phyloP scores from a whole-genome alignment of 1,284 basidiomycete genomes.

The Rhodofomes roseus region DNA sequence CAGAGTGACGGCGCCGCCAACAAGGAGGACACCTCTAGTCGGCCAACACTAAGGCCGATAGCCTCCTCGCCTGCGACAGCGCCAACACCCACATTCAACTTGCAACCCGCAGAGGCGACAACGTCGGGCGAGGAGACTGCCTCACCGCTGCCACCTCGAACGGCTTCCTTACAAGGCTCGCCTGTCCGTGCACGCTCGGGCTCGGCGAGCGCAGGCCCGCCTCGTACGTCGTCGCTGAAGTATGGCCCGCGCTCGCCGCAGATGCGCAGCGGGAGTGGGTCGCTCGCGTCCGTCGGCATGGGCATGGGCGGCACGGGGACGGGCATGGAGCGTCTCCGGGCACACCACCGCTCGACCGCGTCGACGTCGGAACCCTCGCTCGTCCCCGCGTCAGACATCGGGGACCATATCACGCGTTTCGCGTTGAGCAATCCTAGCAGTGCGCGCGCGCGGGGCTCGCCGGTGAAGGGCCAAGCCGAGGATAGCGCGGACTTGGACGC shows the following conservation, averaged over 20 bases:
- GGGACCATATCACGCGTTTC: conserved; percentile 1
- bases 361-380: conserved; percentile 78
- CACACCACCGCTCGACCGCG: conserved; percentile 63
- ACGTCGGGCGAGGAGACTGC: conserved; percentile 15
- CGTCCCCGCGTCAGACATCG: conserved; percentile 42
- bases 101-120: conserved; percentile 23
- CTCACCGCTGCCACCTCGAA: conserved; percentile 42
- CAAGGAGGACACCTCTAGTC: conserved; percentile 8
- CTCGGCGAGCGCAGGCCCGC: conserved; percentile 23
- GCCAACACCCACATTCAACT: conserved; percentile 23
- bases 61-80: conserved; percentile 19
- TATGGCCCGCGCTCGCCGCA: conserved; percentile 35
- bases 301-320: conserved; percentile 13
- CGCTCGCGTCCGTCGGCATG: conserved; percentile 31
- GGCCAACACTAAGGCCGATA: conserved; percentile 21
- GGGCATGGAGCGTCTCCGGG: conserved; percentile 47
- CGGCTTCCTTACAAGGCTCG: conserved; percentile 44
- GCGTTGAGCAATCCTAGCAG: conserved; percentile 13
- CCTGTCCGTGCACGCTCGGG: conserved; percentile 36
- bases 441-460: conserved; percentile 31
- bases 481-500: conserved; percentile 58
- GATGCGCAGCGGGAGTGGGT: conserved; percentile 16
- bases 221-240: conserved; percentile 22
- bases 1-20: conserved; percentile 23
- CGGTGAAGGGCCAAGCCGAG: conserved; percentile 36